Conservation (phyloP, 805 yeast species). For the Yarrowia keelungensis region DNA sequence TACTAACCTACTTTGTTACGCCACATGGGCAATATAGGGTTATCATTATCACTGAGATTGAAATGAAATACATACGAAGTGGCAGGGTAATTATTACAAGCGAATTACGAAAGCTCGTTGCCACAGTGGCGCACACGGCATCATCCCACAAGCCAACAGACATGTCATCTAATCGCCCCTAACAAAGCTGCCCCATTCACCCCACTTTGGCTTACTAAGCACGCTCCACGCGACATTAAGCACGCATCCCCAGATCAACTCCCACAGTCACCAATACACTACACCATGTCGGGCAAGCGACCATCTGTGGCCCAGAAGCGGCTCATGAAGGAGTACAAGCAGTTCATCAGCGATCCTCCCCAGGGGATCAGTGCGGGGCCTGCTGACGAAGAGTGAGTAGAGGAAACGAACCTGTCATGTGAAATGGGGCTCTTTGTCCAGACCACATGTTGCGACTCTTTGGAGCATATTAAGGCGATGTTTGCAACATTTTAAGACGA, state of each 20-base stretch:
- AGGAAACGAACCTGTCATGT: too few species aligned
- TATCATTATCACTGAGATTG: background rate
- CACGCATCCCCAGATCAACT: conserved; percentile 38
- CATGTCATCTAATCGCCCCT: too few species aligned
- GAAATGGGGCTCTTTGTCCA: background rate
- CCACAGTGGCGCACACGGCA: too few species aligned
- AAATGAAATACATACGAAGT: background rate
- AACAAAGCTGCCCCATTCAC: background rate
- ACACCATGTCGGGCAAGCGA: conserved; percentile 34
- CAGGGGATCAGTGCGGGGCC: conserved; percentile 98
- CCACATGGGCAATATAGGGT: conserved; percentile 18
- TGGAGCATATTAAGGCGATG: too few species aligned
- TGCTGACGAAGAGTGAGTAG: conserved; percentile 61
- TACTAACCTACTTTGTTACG: too few species aligned
- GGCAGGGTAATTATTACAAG: too few species aligned
- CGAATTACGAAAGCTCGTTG: too few species aligned
- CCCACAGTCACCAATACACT: conserved; percentile 1
- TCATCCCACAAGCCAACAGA: too few species aligned
- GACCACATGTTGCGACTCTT: too few species aligned
- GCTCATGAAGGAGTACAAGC: conserved; percentile 86
- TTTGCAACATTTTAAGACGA: too few species aligned
- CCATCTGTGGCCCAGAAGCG: conserved; percentile 50
- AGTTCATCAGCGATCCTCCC: conserved; percentile 82
- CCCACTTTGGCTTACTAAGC: conserved; percentile 10
- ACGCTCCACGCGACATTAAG: conserved; percentile 31